Conservation (phyloP, 2,329 filamentous ascomycete species). For the Albophoma yamanashiensis region DNA sequence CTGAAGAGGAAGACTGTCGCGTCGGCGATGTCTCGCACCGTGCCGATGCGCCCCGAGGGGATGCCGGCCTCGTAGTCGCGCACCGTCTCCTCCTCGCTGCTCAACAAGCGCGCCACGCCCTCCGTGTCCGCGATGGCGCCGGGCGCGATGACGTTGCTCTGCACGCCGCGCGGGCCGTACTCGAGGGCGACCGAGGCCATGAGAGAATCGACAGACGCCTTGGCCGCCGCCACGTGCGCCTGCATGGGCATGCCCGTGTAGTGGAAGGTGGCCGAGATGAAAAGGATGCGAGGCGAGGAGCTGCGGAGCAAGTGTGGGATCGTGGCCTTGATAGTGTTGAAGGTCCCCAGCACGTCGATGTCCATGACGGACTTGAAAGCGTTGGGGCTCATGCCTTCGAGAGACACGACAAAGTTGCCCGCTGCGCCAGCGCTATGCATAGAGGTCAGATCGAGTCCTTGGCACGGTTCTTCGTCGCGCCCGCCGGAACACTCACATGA, state of each 20-base stretch:
- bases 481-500: slow-evolving; percentile 55
- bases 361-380: slow-evolving; percentile 95
- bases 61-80: slow-evolving; percentile 34
- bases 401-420: slow-evolving; percentile 86
- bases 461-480: background rate
- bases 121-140: slow-evolving; percentile 83
- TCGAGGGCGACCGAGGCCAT: slow-evolving; percentile 73
- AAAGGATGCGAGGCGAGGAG: slow-evolving; percentile 72
- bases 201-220: slow-evolving; percentile 82
- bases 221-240: slow-evolving; percentile 82
- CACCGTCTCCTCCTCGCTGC: slow-evolving; percentile 20
- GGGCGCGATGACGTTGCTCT: slow-evolving; percentile 80
- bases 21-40: slow-evolving; percentile 81
- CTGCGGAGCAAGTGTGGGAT: slow-evolving; percentile 71
- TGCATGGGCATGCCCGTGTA: slow-evolving; percentile 81
- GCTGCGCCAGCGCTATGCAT: slow-evolving; percentile 70
- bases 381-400: slow-evolving; percentile 72
- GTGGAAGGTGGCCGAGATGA: slow-evolving; percentile 84
- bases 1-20: slow-evolving; percentile 84
- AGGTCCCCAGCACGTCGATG: slow-evolving; percentile 89
- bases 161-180: slow-evolving; percentile 78
- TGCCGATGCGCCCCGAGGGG: slow-evolving; percentile 67
- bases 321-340: slow-evolving; percentile 89
- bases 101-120: slow-evolving; percentile 55
- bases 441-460: background rate